Evolutionary conservation across 164 flowering plant species (phyloP), one percentile per base, ranked within the genome.

Genomic region (Liquidambar formosana): DNA sequence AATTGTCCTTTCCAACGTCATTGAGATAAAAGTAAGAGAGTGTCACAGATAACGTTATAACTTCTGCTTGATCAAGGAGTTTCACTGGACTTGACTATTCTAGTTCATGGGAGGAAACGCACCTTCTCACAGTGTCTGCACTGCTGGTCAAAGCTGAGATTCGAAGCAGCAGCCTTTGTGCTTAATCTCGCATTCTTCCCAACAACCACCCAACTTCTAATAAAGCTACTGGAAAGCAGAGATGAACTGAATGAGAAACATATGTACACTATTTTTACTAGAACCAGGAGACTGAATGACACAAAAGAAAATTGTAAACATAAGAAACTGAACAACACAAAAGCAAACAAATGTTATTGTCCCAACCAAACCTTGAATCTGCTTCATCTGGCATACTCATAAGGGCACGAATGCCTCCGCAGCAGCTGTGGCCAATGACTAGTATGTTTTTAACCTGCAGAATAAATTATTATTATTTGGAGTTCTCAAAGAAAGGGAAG

Each of bases 111-210:
- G 1, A 71, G 19, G 41, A 64, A 25, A 25, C 66, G 38, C 47
- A 93, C 99, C 97, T 93, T 93, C 81, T 96, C 98, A 66, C 99
- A 96, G 72, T 91, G 90, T 67, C 67, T 80, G 84, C 99, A 96
- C 73, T 96, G 95, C 70, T 84, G 92, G 57, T 96, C 98, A 77
- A 96, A 85, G 75, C 77, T 76, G 76, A 90, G 93, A 66, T 79
- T 65, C 26, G 88, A 81, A 64, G 89, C 85, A 75, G 81, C 81
- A 70, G 85, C 79, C 67, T 88, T 76, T 58, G 95, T 83, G 19
- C 67, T 84, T 71, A 72, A 11, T 77, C 74, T 88, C 25, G 98
- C 99, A 54, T 71, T 78, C 73, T 80, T 93, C 23, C 92, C 98
- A 56, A 77, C 71, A 33, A 75, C 23, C 48, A 93, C 97, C 98